These are phyloP conservation scores for Polyporus tsugae DNA, from an alignment of 1,284 basidiomycete species.

Conservation along the genomic window DNA sequence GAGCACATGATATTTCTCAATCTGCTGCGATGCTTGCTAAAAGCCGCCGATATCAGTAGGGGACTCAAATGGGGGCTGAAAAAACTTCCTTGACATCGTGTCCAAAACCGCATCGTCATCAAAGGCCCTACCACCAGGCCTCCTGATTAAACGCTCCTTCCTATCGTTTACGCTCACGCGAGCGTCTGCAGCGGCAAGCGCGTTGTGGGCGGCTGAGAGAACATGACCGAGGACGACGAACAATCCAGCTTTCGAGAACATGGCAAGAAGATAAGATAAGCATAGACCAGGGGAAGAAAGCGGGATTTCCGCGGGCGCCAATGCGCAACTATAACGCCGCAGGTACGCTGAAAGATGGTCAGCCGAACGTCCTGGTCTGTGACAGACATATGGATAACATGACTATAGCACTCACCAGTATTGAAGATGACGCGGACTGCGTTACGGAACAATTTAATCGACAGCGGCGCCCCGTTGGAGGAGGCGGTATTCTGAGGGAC, in stretches of 20 bases:
- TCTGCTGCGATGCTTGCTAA: constrained; percentile 39
- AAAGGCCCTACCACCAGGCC: neutral
- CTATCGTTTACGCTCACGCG: neutral
- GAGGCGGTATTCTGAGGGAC: too few relatives aligned
- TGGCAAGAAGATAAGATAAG: neutral
- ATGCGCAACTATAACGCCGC: too few relatives aligned
- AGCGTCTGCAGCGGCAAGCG: neutral
- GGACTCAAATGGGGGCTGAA: neutral
- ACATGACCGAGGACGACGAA: neutral
- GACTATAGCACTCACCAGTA: too few relatives aligned
- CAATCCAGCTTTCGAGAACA: neutral
- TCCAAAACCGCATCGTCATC: neutral
- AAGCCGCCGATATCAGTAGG: neutral
- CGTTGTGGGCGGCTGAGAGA: neutral
- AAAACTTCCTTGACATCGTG: constrained; percentile 5
- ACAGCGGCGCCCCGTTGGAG: too few relatives aligned
- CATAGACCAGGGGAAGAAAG: neutral
- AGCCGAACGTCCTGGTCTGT: too few relatives aligned
- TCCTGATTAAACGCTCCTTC: neutral
- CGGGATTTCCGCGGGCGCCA: neutral
- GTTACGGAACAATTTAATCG: too few relatives aligned
- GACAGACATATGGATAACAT: too few relatives aligned
- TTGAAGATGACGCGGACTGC: too few relatives aligned
- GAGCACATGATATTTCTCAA: constrained; percentile 36
- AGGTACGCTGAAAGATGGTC: too few relatives aligned